These are phyloP conservation scores for Przewalskia tangutica DNA, from an alignment of 257 asterid genomes.

Conservation along the genomic window DNA sequence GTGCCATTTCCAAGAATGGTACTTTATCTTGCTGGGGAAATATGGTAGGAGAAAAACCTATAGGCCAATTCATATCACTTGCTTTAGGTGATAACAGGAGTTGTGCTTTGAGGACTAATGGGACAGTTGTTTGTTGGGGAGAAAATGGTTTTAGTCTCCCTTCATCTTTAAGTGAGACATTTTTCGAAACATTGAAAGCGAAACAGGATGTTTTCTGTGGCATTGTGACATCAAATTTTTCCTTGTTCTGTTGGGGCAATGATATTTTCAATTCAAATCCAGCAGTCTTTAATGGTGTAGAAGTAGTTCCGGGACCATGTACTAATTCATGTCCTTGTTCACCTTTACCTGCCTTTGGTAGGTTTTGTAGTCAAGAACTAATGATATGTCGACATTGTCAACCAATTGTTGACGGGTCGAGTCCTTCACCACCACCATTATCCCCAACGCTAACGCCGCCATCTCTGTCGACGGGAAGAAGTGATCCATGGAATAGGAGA, in stretches of 20 bases:
- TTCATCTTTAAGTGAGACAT: conserved; percentile 13
- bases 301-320: conserved; percentile 68
- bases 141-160: conserved; percentile 38
- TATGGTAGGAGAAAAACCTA: conserved; percentile 26
- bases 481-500: conserved; percentile 27
- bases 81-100: conserved; percentile 48
- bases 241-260: conserved; percentile 66
- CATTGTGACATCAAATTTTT: conserved; percentile 17
- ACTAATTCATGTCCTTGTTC: conserved; percentile 38
- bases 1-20: conserved; percentile 41
- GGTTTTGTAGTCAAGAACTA: conserved; percentile 39
- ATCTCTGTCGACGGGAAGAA: conserved; percentile 9
- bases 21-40: conserved; percentile 72
- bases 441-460: conserved; percentile 2
- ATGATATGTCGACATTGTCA: conserved; percentile 45
- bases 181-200: conserved; percentile 37
- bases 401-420: background rate
- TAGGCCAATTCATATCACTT: conserved; percentile 37
- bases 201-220: conserved; percentile 49
- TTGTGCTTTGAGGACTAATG: conserved; percentile 41
- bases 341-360: conserved; percentile 22
- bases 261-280: conserved; percentile 30
- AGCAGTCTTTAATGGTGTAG: conserved; percentile 13
- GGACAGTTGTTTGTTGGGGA: conserved; percentile 57
- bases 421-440: background rate